Evolutionary conservation across 1,284 basidiomycete species (phyloP).

Genomic region (Austroboletus novae-zelandiae): DNA sequence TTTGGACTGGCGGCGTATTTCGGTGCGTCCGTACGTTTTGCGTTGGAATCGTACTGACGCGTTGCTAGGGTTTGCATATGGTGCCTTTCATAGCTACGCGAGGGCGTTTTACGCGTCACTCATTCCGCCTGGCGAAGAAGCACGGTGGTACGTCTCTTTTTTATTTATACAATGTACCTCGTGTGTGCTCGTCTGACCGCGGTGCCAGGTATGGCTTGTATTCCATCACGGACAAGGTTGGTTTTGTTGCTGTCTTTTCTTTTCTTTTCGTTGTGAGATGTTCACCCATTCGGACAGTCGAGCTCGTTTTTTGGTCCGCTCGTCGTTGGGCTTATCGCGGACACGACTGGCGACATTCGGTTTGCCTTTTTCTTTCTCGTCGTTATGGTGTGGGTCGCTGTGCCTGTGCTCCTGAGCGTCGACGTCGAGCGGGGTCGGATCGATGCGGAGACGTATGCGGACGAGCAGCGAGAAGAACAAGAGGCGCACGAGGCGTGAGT

Average conservation of each 20-base stretch:
- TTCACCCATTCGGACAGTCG: slow-evolving; percentile 45
- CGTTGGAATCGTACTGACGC: too few species aligned
- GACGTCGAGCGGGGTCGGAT: slow-evolving; percentile 64
- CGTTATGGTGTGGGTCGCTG: slow-evolving; percentile 72
- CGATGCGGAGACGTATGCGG: slow-evolving; percentile 58
- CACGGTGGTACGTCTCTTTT: slow-evolving; percentile 56
- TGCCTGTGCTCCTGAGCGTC: slow-evolving; percentile 73
- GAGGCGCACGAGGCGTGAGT: neutral
- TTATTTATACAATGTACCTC: neutral
- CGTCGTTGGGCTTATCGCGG: slow-evolving; percentile 82
- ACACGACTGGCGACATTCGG: slow-evolving; percentile 84
- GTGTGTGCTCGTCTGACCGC: too few species aligned
- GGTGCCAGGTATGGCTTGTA: slow-evolving; percentile 64
- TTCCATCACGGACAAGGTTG: slow-evolving; percentile 84
- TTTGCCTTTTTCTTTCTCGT: slow-evolving; percentile 87
- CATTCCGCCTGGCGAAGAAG: slow-evolving; percentile 76
- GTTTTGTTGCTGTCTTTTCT: neutral
- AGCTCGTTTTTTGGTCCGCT: slow-evolving; percentile 88
- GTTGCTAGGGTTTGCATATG: slow-evolving; percentile 60
- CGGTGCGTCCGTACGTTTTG: slow-evolving; percentile 40
- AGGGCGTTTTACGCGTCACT: slow-evolving; percentile 77
- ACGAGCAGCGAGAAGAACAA: neutral
- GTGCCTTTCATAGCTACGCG: slow-evolving; percentile 79
- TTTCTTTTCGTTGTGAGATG: neutral
- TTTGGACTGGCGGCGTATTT: slow-evolving; percentile 81